These are phyloP conservation scores for Metroxylon sagu DNA, from an alignment of 176 grass and related monocot genomes.

Conservation along the genomic window DNA sequence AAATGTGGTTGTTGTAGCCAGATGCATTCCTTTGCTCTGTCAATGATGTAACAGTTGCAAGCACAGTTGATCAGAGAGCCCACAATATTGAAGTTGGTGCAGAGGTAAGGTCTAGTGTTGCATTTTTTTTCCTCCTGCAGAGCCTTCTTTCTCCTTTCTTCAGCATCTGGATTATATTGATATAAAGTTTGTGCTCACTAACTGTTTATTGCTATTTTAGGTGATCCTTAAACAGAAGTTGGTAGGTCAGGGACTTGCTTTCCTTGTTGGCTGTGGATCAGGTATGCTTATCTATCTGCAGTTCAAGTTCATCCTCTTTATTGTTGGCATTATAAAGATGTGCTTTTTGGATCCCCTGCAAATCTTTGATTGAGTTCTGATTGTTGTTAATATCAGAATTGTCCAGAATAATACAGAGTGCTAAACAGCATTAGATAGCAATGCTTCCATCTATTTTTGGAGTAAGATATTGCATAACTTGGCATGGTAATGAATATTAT, in stretches of 20 bases:
- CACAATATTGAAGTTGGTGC: constrained; percentile 73
- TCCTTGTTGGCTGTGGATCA: constrained; percentile 83
- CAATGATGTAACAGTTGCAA: constrained; percentile 67
- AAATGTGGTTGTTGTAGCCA: constrained; percentile 40
- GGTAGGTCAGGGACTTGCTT: constrained; percentile 84
- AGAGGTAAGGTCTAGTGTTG: constrained; percentile 47
- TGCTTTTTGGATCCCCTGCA: too few relatives aligned
- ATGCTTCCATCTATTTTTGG: too few relatives aligned
- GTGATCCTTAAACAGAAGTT: constrained; percentile 92
- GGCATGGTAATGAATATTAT: too few relatives aligned
- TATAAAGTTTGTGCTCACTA: too few relatives aligned
- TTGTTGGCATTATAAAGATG: background rate
- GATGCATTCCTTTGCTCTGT: constrained; percentile 77
- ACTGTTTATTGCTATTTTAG: constrained; percentile 20
- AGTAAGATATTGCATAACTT: too few relatives aligned
- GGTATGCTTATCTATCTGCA: constrained; percentile 24
- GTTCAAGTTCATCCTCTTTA: constrained; percentile 11
- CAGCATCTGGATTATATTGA: too few relatives aligned
- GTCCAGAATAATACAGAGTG: too few relatives aligned
- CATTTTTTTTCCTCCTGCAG: background rate
- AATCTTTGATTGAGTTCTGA: too few relatives aligned
- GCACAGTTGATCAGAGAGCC: constrained; percentile 54
- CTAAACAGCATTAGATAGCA: too few relatives aligned
- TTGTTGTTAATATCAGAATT: too few relatives aligned
- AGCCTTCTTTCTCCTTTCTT: too few relatives aligned